Base-by-base conservation (phyloP, 2,329 filamentous ascomycete genomes). In the Mycogone perniciosa region DNA sequence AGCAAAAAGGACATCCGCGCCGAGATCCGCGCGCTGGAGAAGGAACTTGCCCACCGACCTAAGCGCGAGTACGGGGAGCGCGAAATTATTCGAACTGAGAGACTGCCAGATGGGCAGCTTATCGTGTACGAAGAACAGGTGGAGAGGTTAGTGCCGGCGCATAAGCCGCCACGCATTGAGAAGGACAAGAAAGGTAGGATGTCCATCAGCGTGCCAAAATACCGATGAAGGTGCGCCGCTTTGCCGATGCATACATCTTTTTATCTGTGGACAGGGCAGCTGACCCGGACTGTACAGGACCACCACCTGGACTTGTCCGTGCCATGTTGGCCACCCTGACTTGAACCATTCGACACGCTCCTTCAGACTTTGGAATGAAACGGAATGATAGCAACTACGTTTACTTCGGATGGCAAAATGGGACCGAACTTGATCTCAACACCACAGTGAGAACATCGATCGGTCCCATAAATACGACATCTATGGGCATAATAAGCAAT, bases 141-240 rank as follows among this genome's bases (percentile, higher is more conserved):
- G 57, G 79, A 83, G 67, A 73, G 70, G 61, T 66, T 80, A 46
- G 73, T 77, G 57, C 76, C 78, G 60, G 71, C 73, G 44, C 71
- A 71, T 62, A 77, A 73, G 65, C 80, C 80, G 48, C 74, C 87
- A 56, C 77, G 86, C 60, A 82, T 96, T 62, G 87, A 89, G 72
- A 89, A 87, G 76, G 89, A 96, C 73, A 86, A 86, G 77, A 93
- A 88, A 90, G 90, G 91, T 95, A 93, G 85, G 87, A 84, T 93
- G 82, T 82, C 84, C 76, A 84, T 91, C 74, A 88, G 86, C 75
- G 80, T 88, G 70, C 87, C 86, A 64, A 82, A 84, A 73, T 79
- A 82, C 70, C 80, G 75, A 71, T 78, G 71, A 76, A 76, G 73
- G 74, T 77, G 71, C 67, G 76, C 67, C 60, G 61, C 61, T 60